Base-by-base conservation (phyloP, 208 protist species). In the Leishmania turanica region DNA sequence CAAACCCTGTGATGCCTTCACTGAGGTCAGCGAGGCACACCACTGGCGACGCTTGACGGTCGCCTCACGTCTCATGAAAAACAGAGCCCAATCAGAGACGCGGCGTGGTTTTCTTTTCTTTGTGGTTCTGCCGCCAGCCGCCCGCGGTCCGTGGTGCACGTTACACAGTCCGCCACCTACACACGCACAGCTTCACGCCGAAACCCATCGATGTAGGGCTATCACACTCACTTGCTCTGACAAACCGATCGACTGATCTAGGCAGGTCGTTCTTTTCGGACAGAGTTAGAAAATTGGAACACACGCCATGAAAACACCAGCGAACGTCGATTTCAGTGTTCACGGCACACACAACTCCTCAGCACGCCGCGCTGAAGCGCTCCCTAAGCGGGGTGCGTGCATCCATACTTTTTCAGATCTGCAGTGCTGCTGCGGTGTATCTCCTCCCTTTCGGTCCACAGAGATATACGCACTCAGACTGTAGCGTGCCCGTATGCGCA, bases 21-120 rank as follows among this genome's bases (percentile, higher is more conserved):
- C 37, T n/a, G 45, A 73, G 40, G 51, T 49, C 45, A 73, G 27
- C 68, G 45, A 73, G 19, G 68, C 68, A 73, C 68, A 27, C 68
- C 45, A 53, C 45, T 51, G 13, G 68, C 24, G 27, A 53, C 27
- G 45, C 11, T 31, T 53, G 42, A 37, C 6, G 45, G 40, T 51
- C 68, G 68, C 45, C 53, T 60, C 72, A 40, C 51, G 72, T 47
- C 53, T 45, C 72, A 77, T 34, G 40, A 62, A 66, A 77, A 77
- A 66, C 15, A 77, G 27, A 77, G 51, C 51, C 72, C 47, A 76
- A 64, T 64, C 47, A 62, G 53, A 66, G 56, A 77, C 53, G 27
- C 1, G 49, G 17, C 34, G 34, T 62, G 51, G 15, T 62, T 47
- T 76, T 62, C 13, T 47, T 45, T 31, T 40, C 19, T 19, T 40